Percentiles rank a stretch among this genome's conserved stretches.
These are phyloP conservation scores for Colletotrichum agaves DNA, from an alignment of 2,329 filamentous ascomycete genomes.

Conservation along the genomic window DNA sequence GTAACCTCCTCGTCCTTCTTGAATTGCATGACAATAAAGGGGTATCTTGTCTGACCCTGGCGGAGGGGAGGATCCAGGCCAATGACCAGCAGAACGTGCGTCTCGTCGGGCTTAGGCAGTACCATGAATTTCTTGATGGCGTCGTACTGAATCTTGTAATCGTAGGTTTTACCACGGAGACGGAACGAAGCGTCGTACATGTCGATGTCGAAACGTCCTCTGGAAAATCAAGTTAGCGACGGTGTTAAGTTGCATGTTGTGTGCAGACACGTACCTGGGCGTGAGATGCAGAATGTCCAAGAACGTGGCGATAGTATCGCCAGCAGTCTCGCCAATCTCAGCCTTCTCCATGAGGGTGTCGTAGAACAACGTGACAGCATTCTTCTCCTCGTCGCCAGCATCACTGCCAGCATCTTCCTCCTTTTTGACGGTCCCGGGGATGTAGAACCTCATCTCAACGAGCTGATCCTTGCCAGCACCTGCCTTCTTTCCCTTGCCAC, in stretches of 20 bases:
- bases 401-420: conserved; percentile 79
- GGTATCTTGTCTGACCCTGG: conserved; percentile 97
- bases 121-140: conserved; percentile 99
- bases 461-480: conserved; percentile 91
- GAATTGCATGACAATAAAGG: conserved; percentile 98
- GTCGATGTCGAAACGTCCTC: conserved; percentile 99
- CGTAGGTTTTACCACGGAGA: conserved; percentile 97
- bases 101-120: conserved; percentile 96
- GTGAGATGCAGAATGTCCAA: conserved; percentile 96
- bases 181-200: conserved; percentile 99
- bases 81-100: conserved; percentile 93
- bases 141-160: conserved; percentile 99
- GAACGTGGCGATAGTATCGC: conserved; percentile 97
- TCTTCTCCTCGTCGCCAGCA: conserved; percentile 82
- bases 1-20: conserved; percentile 98
- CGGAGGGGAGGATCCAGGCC: conserved; percentile 94
- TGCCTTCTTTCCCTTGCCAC: conserved; percentile 85
- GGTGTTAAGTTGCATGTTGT: not conserved
- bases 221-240: conserved; percentile 51
- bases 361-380: conserved; percentile 96
- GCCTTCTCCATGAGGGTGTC: conserved; percentile 98
- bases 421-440: conserved; percentile 87
- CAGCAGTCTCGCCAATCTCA: conserved; percentile 98
- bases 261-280: conserved; percentile 71
- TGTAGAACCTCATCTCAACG: conserved; percentile 99